These are phyloP conservation scores for Erysimum cheiri DNA, from an alignment of 441 rosid species.

Conservation along the genomic window DNA sequence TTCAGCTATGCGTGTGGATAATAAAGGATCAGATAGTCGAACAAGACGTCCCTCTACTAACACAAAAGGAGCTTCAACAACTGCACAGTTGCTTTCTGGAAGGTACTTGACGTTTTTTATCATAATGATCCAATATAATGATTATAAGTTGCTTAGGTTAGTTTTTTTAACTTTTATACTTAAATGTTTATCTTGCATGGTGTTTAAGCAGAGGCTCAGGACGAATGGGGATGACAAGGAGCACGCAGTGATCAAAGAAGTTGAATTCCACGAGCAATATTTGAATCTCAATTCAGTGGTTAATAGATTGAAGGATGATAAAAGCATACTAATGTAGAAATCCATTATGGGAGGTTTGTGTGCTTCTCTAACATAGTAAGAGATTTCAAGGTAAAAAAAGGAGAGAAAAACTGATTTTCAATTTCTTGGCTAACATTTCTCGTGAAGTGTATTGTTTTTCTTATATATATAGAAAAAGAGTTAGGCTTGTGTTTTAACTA, in stretches of 20 bases:
- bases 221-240: constrained; percentile 85
- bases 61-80: constrained; percentile 65
- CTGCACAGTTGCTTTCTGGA: constrained; percentile 82
- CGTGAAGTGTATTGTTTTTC: constrained; percentile 22
- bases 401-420: not conserved
- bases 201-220: constrained; percentile 42
- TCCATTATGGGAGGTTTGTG: constrained; percentile 31
- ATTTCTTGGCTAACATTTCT: constrained; percentile 23
- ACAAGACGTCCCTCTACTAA: constrained; percentile 59
- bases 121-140: not conserved
- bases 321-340: constrained; percentile 38
- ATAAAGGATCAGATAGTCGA: constrained; percentile 85
- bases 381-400: constrained; percentile 17
- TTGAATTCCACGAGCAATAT: constrained; percentile 29
- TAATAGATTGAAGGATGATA: constrained; percentile 24
- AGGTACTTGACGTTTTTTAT: constrained; percentile 50
- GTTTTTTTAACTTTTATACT: constrained; percentile 8
- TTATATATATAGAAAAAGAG: constrained; percentile 27
- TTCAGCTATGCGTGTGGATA: constrained; percentile 89
- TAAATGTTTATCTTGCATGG: not conserved
- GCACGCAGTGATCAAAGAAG: constrained; percentile 64
- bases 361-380: constrained; percentile 43
- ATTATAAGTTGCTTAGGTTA: not conserved
- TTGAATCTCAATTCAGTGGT: constrained; percentile 14
- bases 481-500: constrained; percentile 34